Percentiles rank a stretch among this genome's conserved stretches.
phyloP scores from a whole-genome alignment of 257 asterid species.

The Solanum peruvianum region DNA sequence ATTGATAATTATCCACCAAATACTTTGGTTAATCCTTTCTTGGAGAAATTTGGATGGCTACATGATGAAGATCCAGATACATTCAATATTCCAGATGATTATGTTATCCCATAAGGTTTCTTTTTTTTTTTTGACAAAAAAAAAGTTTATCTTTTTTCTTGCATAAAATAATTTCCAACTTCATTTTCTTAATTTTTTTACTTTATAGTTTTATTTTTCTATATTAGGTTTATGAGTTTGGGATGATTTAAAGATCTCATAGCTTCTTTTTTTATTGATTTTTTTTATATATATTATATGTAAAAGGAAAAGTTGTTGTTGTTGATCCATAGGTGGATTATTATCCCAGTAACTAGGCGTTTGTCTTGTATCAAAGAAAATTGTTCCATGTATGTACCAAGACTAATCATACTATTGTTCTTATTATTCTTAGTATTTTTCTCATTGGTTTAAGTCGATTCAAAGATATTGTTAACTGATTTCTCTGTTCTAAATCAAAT shows the following conservation, averaged over 20 bases:
- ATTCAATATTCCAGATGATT: slow-evolving; percentile 44
- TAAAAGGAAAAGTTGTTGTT: background rate
- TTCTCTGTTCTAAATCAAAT: background rate
- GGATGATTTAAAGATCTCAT: background rate
- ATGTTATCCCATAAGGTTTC: slow-evolving; percentile 38
- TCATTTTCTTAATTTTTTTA: background rate
- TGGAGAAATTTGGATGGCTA: slow-evolving; percentile 82
- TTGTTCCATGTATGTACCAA: background rate
- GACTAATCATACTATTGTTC: background rate
- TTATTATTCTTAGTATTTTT: background rate
- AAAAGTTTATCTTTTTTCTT: background rate
- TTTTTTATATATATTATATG: background rate
- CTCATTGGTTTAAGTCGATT: background rate
- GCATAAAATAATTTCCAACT: background rate
- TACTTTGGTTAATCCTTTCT: slow-evolving; percentile 51
- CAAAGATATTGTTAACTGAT: background rate
- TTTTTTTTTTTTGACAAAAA: background rate
- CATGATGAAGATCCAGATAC: slow-evolving; percentile 52
- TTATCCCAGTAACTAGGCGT: background rate
- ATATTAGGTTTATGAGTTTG: background rate
- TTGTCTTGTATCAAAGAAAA: background rate
- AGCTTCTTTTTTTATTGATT: background rate
- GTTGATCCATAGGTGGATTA: background rate
- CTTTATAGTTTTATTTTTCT: background rate
- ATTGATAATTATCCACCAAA: slow-evolving; percentile 48